Evolutionary conservation across 805 yeast genomes (phyloP), one percentile per base, ranked within the genome.

Genomic region (Cyberlindnera nakhonratchasimensis): DNA sequence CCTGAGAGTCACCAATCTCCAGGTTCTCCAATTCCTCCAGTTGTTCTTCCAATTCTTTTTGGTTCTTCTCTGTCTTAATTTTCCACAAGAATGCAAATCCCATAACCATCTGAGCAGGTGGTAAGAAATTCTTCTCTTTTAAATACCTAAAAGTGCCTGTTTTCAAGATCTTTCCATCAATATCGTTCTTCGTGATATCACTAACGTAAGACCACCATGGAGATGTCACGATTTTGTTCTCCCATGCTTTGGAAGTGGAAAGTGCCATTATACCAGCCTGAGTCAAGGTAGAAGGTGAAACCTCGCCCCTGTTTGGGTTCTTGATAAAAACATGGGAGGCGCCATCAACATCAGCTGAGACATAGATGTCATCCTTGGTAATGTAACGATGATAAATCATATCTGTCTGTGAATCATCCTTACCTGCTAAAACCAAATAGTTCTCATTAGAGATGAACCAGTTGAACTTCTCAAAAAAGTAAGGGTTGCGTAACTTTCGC

Each of bases 371-470:
- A 46, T 77, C 79, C 39, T 75, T 79, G 34, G 77, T 79, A 61
- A 89, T 80, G 57, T 87, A 85, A 40, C 88, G 76, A 53, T 82
- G 81, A 56, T 84, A 85, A 21, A 93, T 75, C 67, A 86, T 75
- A 54, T 90, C 96, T 5, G 79, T 72, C 59, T 91, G 98, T 5
- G 77, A 61, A 18, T 72, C 75, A 58, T 93, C 96, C 49, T 88
- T 79, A 2, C 97, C 98, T 35, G 90, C 88, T 41, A 93, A 63
- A 45, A 95, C 85, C 37, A 93, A 65, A 57, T 85, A 89, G 0
- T 93, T 90, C 58, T 91, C 98, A 51, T 82, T 80, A 0, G 96
- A 77, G n/a, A 90, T 70, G 57, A 93, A 93, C 99, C 99, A 93
- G 56, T 73, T 79, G 62, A 82, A 91, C 62, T 91, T 93, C 59